Evolutionary conservation across 164 flowering plant genomes (phyloP).

Genomic region (Berberis thunbergii): DNA sequence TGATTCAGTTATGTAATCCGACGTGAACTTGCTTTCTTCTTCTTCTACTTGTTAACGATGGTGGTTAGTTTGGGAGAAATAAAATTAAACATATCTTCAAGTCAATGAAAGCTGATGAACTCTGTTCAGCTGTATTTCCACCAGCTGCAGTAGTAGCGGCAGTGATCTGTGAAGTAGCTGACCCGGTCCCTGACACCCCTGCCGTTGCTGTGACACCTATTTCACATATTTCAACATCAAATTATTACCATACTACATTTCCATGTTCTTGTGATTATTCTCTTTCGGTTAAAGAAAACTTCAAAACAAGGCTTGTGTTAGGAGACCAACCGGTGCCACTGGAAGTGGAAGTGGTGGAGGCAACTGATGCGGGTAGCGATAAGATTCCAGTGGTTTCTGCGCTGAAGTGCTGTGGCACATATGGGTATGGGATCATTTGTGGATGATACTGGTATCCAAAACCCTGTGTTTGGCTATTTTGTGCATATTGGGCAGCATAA

Average conservation of each 20-base stretch:
- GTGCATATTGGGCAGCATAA: slow-evolving; percentile 40
- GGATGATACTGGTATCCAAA: slow-evolving; percentile 37
- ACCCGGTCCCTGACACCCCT: slow-evolving; percentile 15
- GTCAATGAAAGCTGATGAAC: slow-evolving; percentile 24
- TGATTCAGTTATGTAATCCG: neutral
- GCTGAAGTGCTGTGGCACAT: slow-evolving; percentile 32
- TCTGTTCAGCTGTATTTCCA: slow-evolving; percentile 25
- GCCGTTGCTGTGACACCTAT: slow-evolving; percentile 16
- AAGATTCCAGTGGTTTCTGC: slow-evolving; percentile 27
- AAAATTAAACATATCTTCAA: neutral
- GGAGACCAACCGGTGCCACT: slow-evolving; percentile 9
- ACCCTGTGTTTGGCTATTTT: slow-evolving; percentile 38
- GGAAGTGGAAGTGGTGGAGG: slow-evolving; percentile 15
- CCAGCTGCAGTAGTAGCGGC: slow-evolving; percentile 9
- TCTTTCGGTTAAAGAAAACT: neutral
- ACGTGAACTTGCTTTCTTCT: neutral
- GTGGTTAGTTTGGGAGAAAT: neutral
- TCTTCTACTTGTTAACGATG: neutral
- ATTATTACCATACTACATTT: neutral
- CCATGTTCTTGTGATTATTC: neutral
- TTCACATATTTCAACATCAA: slow-evolving; percentile 5
- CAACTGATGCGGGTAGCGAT: slow-evolving; percentile 37
- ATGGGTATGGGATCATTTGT: slow-evolving; percentile 45
- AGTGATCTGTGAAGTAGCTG: slow-evolving; percentile 25
- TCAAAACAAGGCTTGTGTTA: neutral